Evolutionary conservation across 345 rosid species (phyloP).

Genomic region (Camelina hispida): DNA sequence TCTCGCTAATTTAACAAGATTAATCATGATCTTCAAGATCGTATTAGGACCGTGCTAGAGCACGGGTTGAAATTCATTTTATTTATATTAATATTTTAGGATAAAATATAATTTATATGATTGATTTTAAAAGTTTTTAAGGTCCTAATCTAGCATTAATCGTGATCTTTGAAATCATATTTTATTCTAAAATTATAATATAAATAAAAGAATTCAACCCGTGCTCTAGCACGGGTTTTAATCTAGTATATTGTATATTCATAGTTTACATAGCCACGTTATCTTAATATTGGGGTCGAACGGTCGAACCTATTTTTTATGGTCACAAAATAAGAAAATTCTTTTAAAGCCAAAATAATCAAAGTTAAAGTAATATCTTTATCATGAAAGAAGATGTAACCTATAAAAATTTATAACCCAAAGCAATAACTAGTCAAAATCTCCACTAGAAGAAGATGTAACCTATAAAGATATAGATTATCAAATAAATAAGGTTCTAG

Average conservation of each 20-base stretch:
- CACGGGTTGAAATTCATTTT: too few relatives aligned
- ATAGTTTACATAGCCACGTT: not conserved
- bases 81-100: too few relatives aligned
- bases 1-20: too few relatives aligned
- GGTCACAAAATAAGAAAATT: not conserved
- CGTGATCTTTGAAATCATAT: too few relatives aligned
- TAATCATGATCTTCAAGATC: too few relatives aligned
- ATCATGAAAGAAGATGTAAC: not conserved
- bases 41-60: too few relatives aligned
- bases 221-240: too few relatives aligned
- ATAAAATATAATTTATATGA: too few relatives aligned
- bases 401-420: not conserved
- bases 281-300: not conserved
- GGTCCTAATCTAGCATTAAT: too few relatives aligned
- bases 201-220: too few relatives aligned
- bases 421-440: not conserved
- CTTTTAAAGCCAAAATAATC: not conserved
- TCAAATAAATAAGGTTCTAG: not conserved
- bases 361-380: not conserved
- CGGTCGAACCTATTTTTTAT: not conserved
- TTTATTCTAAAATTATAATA: too few relatives aligned
- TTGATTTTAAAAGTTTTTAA: too few relatives aligned
- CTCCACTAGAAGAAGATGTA: not conserved
- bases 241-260: not conserved
- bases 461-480: not conserved